These are phyloP conservation scores for Fusarium burgessii DNA, from an alignment of 2,329 filamentous ascomycete genomes.

Conservation along the genomic window DNA sequence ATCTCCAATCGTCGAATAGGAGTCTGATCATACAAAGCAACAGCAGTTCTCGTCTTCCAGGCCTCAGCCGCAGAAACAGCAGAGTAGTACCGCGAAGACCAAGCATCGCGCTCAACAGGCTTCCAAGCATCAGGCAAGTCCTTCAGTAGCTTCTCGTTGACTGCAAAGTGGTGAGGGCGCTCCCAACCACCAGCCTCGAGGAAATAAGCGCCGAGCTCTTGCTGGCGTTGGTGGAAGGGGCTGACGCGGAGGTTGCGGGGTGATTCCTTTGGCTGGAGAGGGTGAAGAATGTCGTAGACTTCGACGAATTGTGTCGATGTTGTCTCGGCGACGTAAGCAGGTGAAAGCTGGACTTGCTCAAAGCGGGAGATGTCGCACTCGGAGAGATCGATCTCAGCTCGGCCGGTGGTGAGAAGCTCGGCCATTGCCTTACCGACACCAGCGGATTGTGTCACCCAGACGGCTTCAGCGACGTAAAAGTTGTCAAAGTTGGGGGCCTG, in stretches of 20 bases:
- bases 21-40: slow-evolving; percentile 73
- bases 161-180: slow-evolving; percentile 71
- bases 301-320: slow-evolving; percentile 72
- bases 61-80: slow-evolving; percentile 70
- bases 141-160: slow-evolving; percentile 64
- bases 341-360: slow-evolving; percentile 69
- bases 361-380: slow-evolving; percentile 72
- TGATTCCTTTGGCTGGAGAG: slow-evolving; percentile 66
- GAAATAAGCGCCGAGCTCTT: slow-evolving; percentile 68
- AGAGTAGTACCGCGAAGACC: slow-evolving; percentile 69
- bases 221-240: slow-evolving; percentile 67
- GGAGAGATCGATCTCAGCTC: slow-evolving; percentile 66
- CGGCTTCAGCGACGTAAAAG: slow-evolving; percentile 73
- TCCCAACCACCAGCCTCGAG: slow-evolving; percentile 72
- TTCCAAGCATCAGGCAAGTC: slow-evolving; percentile 66
- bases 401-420: slow-evolving; percentile 67
- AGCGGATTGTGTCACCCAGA: slow-evolving; percentile 75
- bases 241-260: slow-evolving; percentile 70
- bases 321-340: slow-evolving; percentile 68
- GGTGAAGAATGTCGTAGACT: slow-evolving; percentile 74
- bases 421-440: slow-evolving; percentile 72
- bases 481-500: slow-evolving; percentile 68
- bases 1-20: slow-evolving; percentile 69
- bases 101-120: slow-evolving; percentile 67
- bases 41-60: slow-evolving; percentile 73